Base-by-base conservation (phyloP, 2,329 filamentous ascomycete species). In the Sphaerostilbella broomeana region DNA sequence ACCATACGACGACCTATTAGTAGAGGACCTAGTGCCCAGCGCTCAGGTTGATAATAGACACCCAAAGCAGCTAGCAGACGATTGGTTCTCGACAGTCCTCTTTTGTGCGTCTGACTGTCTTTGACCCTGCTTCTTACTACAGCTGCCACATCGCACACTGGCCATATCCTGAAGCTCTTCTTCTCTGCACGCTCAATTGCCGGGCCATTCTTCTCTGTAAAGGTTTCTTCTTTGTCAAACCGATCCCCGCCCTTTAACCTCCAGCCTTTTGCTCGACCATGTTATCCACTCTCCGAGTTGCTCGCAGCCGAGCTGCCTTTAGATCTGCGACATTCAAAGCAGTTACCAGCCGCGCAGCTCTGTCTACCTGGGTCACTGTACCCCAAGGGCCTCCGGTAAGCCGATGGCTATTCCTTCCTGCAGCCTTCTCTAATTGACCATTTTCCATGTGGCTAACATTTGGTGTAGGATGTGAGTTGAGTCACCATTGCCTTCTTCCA, bases 301-400 rank as follows among this genome's bases (percentile, higher is more conserved):
- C 68, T 49, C 64, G 68, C 58, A 68, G 75, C 54, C 70, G 68
- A 57, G 68, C 63, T 52, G 61, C 59, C 45, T 54, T 62, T 47
- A 65, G 63, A 47, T 57, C 60, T 46, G 59, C 63, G 30, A 55
- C 63, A 47, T 52, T 65, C 51, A 61, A 61, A 51, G 55, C 67
- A 33, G 57, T 61, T 43, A 63, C 62, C 48, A 51, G 64, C 40
- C 76, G 73, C 48, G 63, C 81, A 50, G 81, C 78, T 53, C 21
- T 44, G 22, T 95, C 88, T 46, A 86, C 84, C 52, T 97, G 90
- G 89, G 79, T 86, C 59, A 84, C 85, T 58, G 87, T 97, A 40
- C 83, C 86, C 52, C 86, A 95, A 69, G 90, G 90, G 49, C 90
- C 90, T 77, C 89, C 90, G 61, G 88, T 92, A 79, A 68, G 84